Percentiles rank a stretch among this genome's conserved stretches.
Conservation (phyloP, 2,329 filamentous ascomycete genomes). For the Sarocladium oryzae region DNA sequence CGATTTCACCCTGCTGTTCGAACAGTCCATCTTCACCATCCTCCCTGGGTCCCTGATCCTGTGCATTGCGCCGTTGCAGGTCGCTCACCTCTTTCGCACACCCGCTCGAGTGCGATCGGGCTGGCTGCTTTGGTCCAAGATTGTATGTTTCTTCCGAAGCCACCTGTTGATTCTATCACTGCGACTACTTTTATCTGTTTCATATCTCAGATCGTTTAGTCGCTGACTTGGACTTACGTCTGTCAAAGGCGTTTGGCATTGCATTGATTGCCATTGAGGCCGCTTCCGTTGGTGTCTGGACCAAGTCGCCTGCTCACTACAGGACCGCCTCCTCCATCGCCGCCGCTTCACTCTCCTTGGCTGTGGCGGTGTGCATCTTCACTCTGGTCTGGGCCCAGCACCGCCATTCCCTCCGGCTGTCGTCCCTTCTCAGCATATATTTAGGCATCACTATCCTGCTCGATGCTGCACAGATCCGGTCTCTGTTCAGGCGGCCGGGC, state of each 20-base stretch:
- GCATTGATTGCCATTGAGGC: conserved; percentile 23
- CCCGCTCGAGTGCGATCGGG: conserved; percentile 8
- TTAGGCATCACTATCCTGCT: conserved; percentile 33
- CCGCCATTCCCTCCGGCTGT: conserved; percentile 30
- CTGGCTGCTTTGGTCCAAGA: conserved; percentile 15
- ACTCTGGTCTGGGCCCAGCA: conserved; percentile 26
- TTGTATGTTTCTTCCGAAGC: conserved; percentile 12
- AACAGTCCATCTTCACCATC: too few relatives aligned
- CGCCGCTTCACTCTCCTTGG: conserved; percentile 20
- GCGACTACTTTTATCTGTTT: neutral
- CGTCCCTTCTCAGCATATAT: conserved; percentile 31
- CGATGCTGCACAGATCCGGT: conserved; percentile 31
- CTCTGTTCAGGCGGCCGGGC: conserved; percentile 12
- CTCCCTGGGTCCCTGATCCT: too few relatives aligned
- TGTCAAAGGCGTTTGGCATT: conserved; percentile 15
- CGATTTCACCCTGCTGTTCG: too few relatives aligned
- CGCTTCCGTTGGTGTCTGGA: conserved; percentile 18
- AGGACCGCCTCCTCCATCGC: conserved; percentile 19
- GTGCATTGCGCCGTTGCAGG: too few relatives aligned
- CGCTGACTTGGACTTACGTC: too few relatives aligned
- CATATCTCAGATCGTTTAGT: neutral
- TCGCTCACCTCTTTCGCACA: conserved; percentile 10
- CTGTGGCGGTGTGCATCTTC: conserved; percentile 18
- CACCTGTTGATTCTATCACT: neutral
- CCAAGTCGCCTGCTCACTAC: conserved; percentile 10